Conservation (phyloP, 441 rosid species). For the Populus hybrid region DNA sequence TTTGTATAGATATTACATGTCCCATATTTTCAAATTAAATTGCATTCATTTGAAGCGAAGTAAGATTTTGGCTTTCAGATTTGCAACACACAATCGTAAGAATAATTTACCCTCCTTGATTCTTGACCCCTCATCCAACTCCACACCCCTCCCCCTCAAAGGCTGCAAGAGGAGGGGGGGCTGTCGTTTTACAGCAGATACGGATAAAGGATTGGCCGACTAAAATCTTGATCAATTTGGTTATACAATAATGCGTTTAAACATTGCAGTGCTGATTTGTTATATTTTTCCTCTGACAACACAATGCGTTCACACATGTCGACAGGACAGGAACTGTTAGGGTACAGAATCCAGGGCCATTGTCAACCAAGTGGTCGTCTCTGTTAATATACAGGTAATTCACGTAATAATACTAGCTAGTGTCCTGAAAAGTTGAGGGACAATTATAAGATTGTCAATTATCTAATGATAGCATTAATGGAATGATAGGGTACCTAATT, state of each 20-base stretch:
- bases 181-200: too few species aligned
- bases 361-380: not conserved
- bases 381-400: not conserved
- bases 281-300: not conserved
- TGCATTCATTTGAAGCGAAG: not conserved
- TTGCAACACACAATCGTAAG: too few species aligned
- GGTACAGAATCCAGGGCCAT: not conserved
- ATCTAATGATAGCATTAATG: conserved; percentile 9
- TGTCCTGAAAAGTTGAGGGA: not conserved
- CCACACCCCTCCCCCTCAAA: not conserved
- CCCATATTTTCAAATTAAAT: not conserved
- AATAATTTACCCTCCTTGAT: too few species aligned
- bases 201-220: too few species aligned
- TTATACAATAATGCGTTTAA: too few species aligned
- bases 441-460: conserved; percentile 13
- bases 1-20: not conserved
- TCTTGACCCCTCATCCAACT: too few species aligned
- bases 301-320: not conserved
- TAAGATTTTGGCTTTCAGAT: too few species aligned
- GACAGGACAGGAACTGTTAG: not conserved
- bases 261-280: too few species aligned
- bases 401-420: not conserved
- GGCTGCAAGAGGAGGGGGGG: too few species aligned
- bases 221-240: too few species aligned
- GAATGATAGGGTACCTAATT: not conserved